Evolutionary conservation across 768 basidiomycete genomes (phyloP).

Genomic region (Suillus luteus): DNA sequence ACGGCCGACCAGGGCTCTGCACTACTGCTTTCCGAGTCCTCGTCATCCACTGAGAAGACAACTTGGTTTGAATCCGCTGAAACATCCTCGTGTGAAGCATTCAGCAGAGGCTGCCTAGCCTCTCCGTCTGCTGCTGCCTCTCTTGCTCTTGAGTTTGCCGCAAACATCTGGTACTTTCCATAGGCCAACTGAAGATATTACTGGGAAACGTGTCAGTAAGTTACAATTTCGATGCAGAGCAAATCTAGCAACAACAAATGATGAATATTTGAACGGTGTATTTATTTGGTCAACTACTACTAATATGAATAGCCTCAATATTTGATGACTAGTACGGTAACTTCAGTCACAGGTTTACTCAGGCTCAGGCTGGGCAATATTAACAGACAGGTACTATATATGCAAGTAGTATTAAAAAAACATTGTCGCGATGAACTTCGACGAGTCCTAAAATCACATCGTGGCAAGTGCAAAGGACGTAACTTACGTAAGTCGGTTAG

Average conservation of each 20-base stretch:
- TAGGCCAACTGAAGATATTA: slow-evolving; percentile 14
- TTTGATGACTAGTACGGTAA: neutral
- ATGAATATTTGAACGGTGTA: neutral
- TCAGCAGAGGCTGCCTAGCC: slow-evolving; percentile 61
- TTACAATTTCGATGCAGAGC: neutral
- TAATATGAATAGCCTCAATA: neutral
- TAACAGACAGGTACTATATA: too few relatives aligned
- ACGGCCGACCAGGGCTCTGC: slow-evolving; percentile 37
- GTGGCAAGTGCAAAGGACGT: too few relatives aligned
- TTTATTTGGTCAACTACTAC: neutral
- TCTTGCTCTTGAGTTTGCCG: slow-evolving; percentile 31
- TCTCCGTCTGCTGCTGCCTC: slow-evolving; percentile 37
- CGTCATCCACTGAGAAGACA: slow-evolving; percentile 59
- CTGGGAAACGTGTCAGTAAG: neutral
- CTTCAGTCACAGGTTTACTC: neutral
- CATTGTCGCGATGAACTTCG: neutral
- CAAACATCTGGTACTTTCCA: slow-evolving; percentile 32
- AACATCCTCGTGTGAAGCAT: slow-evolving; percentile 43
- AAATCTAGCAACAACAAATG: neutral
- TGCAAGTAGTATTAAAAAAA: neutral
- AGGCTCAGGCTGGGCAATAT: too few relatives aligned
- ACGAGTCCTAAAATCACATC: neutral
- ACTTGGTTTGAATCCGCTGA: slow-evolving; percentile 35
- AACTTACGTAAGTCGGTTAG: too few relatives aligned
- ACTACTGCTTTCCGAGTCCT: slow-evolving; percentile 45